Conservation (phyloP, 2,329 filamentous ascomycete species). For the Ophiocordyceps camponoti-leonardi region DNA sequence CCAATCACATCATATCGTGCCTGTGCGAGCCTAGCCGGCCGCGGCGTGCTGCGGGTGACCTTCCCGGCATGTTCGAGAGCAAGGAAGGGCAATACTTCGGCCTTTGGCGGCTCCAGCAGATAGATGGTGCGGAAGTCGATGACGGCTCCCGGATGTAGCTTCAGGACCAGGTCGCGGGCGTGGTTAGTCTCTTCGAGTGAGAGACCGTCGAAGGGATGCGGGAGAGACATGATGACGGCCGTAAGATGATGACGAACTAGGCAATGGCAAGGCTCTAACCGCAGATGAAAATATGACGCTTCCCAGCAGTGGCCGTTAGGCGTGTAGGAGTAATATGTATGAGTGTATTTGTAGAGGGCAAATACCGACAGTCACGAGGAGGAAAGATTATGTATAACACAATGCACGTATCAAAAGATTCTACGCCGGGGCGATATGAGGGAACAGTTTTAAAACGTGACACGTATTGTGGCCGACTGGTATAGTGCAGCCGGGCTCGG, state of each 20-base stretch:
- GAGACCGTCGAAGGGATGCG: constrained; percentile 15
- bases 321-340: background rate
- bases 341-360: background rate
- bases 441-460: background rate
- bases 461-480: background rate
- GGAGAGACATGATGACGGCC: background rate
- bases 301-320: too few species aligned
- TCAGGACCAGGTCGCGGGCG: constrained; percentile 16
- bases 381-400: background rate
- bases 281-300: background rate
- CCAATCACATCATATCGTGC: constrained; percentile 22
- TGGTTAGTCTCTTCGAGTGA: constrained; percentile 12
- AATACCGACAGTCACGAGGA: background rate
- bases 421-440: too few species aligned
- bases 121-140: constrained; percentile 32
- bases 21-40: constrained; percentile 20
- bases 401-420: too few species aligned
- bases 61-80: constrained; percentile 21
- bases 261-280: background rate
- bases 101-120: constrained; percentile 31
- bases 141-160: constrained; percentile 10
- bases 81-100: constrained; percentile 25
- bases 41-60: constrained; percentile 9
- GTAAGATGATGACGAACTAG: background rate
- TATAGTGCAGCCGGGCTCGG: background rate